Evolutionary conservation across 2,329 filamentous ascomycete genomes (phyloP), one percentile per base, ranked within the genome.

Genomic region (Fusarium euwallaceae): DNA sequence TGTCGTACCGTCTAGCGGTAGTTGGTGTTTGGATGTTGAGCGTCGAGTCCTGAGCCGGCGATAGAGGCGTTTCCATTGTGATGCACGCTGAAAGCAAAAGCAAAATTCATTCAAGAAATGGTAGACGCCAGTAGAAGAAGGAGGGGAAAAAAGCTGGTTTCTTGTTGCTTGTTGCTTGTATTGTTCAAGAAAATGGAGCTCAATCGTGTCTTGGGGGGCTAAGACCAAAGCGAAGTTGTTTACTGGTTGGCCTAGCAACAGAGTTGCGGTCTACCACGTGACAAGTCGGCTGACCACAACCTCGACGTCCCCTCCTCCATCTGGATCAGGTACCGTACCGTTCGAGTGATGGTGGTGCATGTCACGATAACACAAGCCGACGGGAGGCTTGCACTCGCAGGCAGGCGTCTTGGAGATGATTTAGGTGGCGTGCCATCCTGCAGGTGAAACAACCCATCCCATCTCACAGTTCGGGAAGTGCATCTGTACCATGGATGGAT

Each of bases 51-150:
- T 74, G 72, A 36, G 69, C 64, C 27, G 76, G 78, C 43, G 78
- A 78, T 56, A 80, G 69, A 66, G 78, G 78, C 59, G 76, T 75
- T 68, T 76, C 71, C 78, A 80, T 79, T 61, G 64, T 78, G 72
- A 67, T 70, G 61, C 61, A 64, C 70, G 67, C 72, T 74, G 66
- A 73, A 74, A 71, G 48, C 65, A 72, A 73, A 71, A 53, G 36
- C 32, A 64, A 60, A 67, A 55, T 24, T 61, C 62, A 72, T 70
- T 66, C 24, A 64, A 69, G 64, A 51, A 70, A 45, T 61, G 24
- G 61, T 69, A 67, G 41, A 24, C 41, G 48, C 43, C 43, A 60
- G 61, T 36, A 24, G 27, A 45, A 51, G 59, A 58, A 37, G 27
- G 45, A 53, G 36, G 27, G 27, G 58, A 59, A 62, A 61, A 45